Evolutionary conservation across 768 basidiomycete genomes (phyloP), one percentile per base, ranked within the genome.

Genomic region (Mycena amicta): DNA sequence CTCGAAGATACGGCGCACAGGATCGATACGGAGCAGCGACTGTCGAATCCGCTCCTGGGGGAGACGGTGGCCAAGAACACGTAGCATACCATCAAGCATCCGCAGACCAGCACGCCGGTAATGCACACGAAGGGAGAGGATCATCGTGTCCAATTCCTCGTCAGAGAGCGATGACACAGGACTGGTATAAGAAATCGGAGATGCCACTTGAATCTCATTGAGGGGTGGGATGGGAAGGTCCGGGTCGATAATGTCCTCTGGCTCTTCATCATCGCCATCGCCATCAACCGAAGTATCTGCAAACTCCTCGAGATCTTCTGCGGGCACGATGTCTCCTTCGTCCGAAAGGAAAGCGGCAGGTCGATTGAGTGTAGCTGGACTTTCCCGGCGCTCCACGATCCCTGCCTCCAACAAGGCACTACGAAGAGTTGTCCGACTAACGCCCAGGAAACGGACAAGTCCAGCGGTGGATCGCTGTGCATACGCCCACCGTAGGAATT

Each of bases 321-420:
- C 50, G 15, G 22, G 8, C 26, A 5, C 11, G 11, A 6, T 15
- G 27, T 30, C 30, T 5, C 5, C 31, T 4, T 52, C 30, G 23
- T 18, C 23, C 8, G 50, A 26, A 18, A n/a, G 16, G 29, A 31
- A 16, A 5, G 49, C 8, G 4, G 31, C n/a, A n/a, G 50, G 27
- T 12, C 13, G 8, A 20, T 6, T 30, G 49, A 52, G 25, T 3
- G 50, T 23, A 47, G 22, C 8, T 16, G 20, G 8, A 23, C 63
- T 67, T 20, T 29, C 40, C 22, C 61, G 62, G 30, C 64, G 63
- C 22, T 60, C 49, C 2, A 60, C 65, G 20, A 73, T 39, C 1
- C 66, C 66, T 28, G 46, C 37, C n/a, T 70, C 67, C 8, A 71
- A 52, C 5, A 63, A 59, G 18, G 68, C 59, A 4, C 61, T 58